These are phyloP conservation scores for Gnomoniopsis sp. DNA, from an alignment of 2,329 filamentous ascomycete genomes.

Conservation along the genomic window DNA sequence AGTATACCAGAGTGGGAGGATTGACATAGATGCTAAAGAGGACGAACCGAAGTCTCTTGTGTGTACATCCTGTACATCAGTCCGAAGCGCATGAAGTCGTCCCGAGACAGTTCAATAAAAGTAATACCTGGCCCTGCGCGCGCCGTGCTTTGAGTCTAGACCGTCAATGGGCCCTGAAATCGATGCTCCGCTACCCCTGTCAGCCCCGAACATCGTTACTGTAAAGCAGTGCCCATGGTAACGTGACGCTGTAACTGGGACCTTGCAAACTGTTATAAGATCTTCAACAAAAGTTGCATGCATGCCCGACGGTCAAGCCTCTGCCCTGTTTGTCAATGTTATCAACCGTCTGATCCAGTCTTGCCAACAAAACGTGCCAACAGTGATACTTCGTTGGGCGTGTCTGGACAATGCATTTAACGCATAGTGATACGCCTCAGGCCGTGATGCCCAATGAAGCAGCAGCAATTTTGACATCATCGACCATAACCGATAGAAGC, in stretches of 20 bases:
- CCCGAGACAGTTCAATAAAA: not conserved
- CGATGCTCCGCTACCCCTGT: conserved; percentile 1
- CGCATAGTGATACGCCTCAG: not conserved
- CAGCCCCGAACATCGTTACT: conserved; percentile 1
- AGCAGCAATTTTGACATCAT: no score
- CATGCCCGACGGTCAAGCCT: conserved; percentile 6
- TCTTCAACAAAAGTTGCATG: not conserved
- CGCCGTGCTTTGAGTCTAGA: not conserved
- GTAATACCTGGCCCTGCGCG: not conserved
- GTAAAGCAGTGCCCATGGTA: not conserved
- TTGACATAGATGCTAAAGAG: not conserved
- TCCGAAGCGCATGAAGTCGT: not conserved
- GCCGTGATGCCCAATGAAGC: not conserved
- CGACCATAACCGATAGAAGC: not conserved
- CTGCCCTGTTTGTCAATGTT: not conserved
- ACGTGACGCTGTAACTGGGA: not conserved
- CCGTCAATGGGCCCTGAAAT: not conserved
- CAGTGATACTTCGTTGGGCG: not conserved
- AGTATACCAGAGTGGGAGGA: conserved; percentile 27
- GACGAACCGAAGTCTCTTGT: not conserved
- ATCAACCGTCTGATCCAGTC: not conserved
- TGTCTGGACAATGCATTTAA: not conserved
- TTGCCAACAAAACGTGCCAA: not conserved
- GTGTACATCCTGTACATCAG: not conserved
- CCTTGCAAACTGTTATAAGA: not conserved